These are phyloP conservation scores for Pleurotus ostreatus DNA, from an alignment of 768 basidiomycete genomes.

Conservation along the genomic window DNA sequence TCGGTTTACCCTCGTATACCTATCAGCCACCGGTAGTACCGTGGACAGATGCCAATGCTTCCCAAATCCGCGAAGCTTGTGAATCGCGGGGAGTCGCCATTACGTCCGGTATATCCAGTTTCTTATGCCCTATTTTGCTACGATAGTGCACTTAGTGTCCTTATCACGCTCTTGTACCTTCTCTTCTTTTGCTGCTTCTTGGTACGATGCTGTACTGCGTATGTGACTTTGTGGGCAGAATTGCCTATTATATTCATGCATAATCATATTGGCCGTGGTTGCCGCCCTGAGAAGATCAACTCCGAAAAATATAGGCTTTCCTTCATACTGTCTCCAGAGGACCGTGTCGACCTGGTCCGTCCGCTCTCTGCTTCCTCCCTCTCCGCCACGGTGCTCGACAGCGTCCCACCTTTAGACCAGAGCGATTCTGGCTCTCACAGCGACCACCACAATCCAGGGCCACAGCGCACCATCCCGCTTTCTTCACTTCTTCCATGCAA, in stretches of 20 bases:
- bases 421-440: not conserved
- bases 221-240: not conserved
- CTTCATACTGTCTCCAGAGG: conserved; percentile 6
- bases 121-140: not conserved
- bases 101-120: not conserved
- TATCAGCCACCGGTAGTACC: conserved; percentile 29
- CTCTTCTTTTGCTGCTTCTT: too few species aligned
- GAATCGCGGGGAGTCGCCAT: conserved; percentile 11
- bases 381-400: not conserved
- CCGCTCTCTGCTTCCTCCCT: not conserved
- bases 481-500: conserved; percentile 25
- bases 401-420: not conserved
- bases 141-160: not conserved
- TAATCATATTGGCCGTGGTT: not conserved
- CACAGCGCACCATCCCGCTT: not conserved
- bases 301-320: conserved; percentile 6
- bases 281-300: not conserved
- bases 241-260: conserved; percentile 5
- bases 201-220: not conserved
- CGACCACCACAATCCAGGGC: conserved; percentile 3
- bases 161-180: too few species aligned
- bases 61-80: conserved; percentile 17
- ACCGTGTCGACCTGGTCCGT: conserved; percentile 9
- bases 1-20: conserved; percentile 36
- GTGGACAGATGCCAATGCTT: conserved; percentile 9